These are phyloP conservation scores for Fraxinus ornus DNA, from an alignment of 305 asterid species.

Conservation along the genomic window DNA sequence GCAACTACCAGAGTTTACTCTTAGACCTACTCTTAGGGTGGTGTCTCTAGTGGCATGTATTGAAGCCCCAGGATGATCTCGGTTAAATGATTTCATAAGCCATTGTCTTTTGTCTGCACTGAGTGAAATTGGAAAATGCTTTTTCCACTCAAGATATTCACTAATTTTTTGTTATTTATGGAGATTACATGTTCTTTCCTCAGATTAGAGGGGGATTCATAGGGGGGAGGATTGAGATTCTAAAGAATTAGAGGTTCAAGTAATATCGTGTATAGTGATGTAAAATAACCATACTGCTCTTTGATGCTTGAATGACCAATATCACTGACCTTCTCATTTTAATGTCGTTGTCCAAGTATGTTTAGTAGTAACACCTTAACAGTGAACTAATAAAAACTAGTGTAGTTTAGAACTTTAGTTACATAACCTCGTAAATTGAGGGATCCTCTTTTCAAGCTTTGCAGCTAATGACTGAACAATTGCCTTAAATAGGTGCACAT, in stretches of 20 bases:
- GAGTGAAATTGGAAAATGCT: not conserved
- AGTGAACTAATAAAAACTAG: not conserved
- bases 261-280: not conserved
- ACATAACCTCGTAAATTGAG: not conserved
- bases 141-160: not conserved
- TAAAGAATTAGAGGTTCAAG: not conserved
- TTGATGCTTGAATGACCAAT: not conserved
- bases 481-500: not conserved
- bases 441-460: not conserved
- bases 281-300: not conserved
- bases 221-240: not conserved
- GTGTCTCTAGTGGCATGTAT: not conserved
- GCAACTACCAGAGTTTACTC: not conserved
- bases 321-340: not conserved
- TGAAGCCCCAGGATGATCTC: not conserved
- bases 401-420: not conserved
- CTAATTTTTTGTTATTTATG: not conserved
- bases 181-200: not conserved
- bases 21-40: not conserved
- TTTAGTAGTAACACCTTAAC: not conserved
- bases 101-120: not conserved
- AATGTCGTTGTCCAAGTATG: not conserved
- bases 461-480: not conserved
- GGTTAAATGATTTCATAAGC: not conserved
- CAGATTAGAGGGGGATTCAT: not conserved